phyloP scores from a whole-genome alignment of 208 protist species.

The Wallacemonas collosoma region DNA sequence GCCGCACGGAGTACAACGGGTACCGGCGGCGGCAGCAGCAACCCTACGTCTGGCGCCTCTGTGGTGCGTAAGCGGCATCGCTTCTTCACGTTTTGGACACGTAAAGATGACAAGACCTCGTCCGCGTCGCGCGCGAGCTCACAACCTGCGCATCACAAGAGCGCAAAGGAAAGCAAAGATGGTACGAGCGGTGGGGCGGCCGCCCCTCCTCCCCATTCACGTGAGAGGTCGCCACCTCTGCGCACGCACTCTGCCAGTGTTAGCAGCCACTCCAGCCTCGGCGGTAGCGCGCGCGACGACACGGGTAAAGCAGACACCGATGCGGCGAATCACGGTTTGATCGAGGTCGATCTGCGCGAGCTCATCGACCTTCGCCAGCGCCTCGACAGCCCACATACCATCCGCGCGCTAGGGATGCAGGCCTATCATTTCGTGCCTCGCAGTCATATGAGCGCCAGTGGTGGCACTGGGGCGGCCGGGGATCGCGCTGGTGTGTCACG shows the following conservation, averaged over 20 bases:
- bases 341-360: slow-evolving; percentile 43
- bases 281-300: neutral
- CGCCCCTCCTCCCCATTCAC: neutral
- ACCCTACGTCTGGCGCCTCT: neutral
- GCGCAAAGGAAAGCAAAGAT: neutral
- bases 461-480: slow-evolving; percentile 24
- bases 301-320: neutral
- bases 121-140: neutral
- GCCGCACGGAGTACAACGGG: neutral
- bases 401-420: slow-evolving; percentile 38
- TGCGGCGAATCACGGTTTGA: neutral
- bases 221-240: no score
- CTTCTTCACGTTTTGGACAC: slow-evolving; percentile 31
- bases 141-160: neutral
- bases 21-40: neutral
- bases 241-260: neutral
- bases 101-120: slow-evolving; percentile 21
- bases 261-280: neutral
- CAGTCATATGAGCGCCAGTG: neutral
- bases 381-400: slow-evolving; percentile 39
- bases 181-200: no score
- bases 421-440: slow-evolving; percentile 10
- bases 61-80: slow-evolving; percentile 16
- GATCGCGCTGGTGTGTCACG: slow-evolving; percentile 1
- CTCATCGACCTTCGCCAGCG: slow-evolving; percentile 47